Percentiles rank a stretch among this genome's conserved stretches.
phyloP scores from a whole-genome alignment of 768 basidiomycete species.

The Vararia minispora region DNA sequence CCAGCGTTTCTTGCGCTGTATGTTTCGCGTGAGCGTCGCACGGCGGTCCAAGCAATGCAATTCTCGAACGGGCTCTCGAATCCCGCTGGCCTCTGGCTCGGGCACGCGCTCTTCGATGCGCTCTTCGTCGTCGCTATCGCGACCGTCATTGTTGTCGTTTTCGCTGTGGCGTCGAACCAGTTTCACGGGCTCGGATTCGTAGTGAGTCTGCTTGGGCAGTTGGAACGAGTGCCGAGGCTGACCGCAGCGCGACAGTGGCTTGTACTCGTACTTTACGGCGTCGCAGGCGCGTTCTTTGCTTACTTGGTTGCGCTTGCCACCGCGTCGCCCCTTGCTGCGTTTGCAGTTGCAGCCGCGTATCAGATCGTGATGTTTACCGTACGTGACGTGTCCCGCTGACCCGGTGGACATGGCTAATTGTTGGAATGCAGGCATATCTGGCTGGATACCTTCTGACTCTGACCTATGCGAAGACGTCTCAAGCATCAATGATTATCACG shows the following conservation, averaged over 20 bases:
- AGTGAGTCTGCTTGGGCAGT: conserved; percentile 29
- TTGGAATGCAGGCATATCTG: conserved; percentile 39
- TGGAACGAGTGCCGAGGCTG: neutral
- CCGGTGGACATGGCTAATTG: neutral
- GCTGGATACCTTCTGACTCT: conserved; percentile 59
- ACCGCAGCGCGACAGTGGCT: conserved; percentile 41
- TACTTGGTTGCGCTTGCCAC: conserved; percentile 54
- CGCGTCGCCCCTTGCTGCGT: conserved; percentile 59
- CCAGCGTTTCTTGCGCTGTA: conserved; percentile 79
- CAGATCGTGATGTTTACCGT: conserved; percentile 66
- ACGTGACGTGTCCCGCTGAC: conserved; percentile 19
- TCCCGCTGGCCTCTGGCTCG: conserved; percentile 65
- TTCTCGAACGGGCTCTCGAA: conserved; percentile 64
- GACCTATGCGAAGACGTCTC: conserved; percentile 57
- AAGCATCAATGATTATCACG: conserved; percentile 42
- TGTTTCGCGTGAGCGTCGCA: conserved; percentile 59
- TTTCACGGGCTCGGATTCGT: conserved; percentile 60
- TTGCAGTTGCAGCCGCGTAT: conserved; percentile 61
- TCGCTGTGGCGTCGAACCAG: conserved; percentile 42
- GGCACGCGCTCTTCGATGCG: conserved; percentile 67
- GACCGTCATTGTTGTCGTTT: conserved; percentile 53
- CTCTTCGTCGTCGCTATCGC: conserved; percentile 47
- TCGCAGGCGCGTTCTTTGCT: conserved; percentile 56
- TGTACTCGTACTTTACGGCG: conserved; percentile 57
- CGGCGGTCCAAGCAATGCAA: conserved; percentile 75